These are phyloP conservation scores for Fragilariopsis cylindrus DNA, from an alignment of 108 stramenopile genomes.

Conservation along the genomic window DNA sequence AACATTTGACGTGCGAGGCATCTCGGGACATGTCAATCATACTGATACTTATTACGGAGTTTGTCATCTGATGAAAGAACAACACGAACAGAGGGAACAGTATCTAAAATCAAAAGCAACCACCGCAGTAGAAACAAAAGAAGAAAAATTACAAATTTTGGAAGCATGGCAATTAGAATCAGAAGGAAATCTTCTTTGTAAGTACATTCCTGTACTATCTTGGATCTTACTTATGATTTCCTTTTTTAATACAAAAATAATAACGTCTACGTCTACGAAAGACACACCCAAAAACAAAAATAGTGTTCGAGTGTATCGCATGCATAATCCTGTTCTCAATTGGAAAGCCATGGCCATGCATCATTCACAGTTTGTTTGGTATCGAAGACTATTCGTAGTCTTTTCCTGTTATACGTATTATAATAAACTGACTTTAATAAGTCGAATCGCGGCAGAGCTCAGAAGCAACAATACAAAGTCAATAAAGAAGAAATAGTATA, in stretches of 20 bases:
- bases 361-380: conserved; percentile 86
- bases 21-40: conserved; percentile 86
- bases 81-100: background rate
- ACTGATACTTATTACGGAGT: conserved; percentile 69
- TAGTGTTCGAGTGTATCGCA: conserved; percentile 20
- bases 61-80: conserved; percentile 23
- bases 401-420: conserved; percentile 83
- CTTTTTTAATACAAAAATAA: background rate
- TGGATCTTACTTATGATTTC: conserved; percentile 45
- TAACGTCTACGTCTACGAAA: conserved; percentile 11
- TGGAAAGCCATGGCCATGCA: conserved; percentile 85
- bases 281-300: background rate
- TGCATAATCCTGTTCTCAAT: conserved; percentile 47
- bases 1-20: conserved; percentile 76
- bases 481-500: no score
- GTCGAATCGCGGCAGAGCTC: no score
- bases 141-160: conserved; percentile 27
- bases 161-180: conserved; percentile 49
- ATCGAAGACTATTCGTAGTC: conserved; percentile 77
- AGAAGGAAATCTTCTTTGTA: conserved; percentile 37
- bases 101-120: background rate
- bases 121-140: conserved; percentile 11
- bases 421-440: conserved; percentile 35
- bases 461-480: no score
- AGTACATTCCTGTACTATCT: conserved; percentile 48